Evolutionary conservation across 176 grass and related monocot genomes (phyloP), one percentile per base, ranked within the genome.

Genomic region (Avena eriantha): DNA sequence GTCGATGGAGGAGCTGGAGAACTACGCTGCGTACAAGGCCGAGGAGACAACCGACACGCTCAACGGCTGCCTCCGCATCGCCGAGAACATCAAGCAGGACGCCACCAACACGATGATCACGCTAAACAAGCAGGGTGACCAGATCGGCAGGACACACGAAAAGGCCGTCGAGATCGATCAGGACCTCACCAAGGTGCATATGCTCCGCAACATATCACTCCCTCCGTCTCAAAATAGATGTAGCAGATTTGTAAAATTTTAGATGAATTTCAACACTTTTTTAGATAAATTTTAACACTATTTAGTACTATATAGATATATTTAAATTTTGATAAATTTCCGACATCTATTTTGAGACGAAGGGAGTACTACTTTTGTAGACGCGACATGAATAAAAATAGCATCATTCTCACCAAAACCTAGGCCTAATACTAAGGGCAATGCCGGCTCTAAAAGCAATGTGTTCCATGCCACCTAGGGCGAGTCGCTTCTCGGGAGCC

Each of bases 11-110:
- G 90, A 94, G 74, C 78, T 92, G 1, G 81, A 94, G 83, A 77
- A 92, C 73, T 94, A 92, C 75, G 92, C 92, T 2, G 92, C 86
- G 26, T 88, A 91, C 83, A 93, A 93, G 83, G 82, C 92, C 54
- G 90, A 94, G 82, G 92, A 94, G 81, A 94, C 92, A 0, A 92
- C 85, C 4, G 85, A 91, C 85, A 77, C 89, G 39, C 90, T 87
- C 56, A 73, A 7, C 61, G 92, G 73, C 33, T 94, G 89, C 85
- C 85, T 94, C 12, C 87, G 82, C 57, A 94, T 94, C 69, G 92
- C 92, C 55, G 87, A 91, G 82, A 86, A 92, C 81, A 94, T 94
- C 56, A 94, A 68, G 85, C 19, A 94, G 69, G 89, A 87, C 51
- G 92, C 90, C 36, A 22, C 50, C 26, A 69, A 77, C 70, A 94